Evolutionary conservation across 495 filamentous ascomycete species (phyloP).

Genomic region (Pseudevernia furfuracea): DNA sequence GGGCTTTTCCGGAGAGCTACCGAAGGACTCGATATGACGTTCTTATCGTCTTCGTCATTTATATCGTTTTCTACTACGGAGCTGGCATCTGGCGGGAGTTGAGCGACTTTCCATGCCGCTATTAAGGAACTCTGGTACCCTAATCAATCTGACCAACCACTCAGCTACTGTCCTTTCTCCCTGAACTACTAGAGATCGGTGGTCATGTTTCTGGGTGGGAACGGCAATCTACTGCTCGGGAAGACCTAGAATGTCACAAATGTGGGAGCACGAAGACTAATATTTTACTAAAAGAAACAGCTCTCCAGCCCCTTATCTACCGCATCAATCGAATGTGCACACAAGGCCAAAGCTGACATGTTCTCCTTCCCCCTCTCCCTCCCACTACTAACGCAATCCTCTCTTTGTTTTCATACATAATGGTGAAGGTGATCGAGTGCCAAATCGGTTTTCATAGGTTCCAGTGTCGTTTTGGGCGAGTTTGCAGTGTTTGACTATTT

Average conservation of each 20-base stretch:
- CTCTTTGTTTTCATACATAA: constrained; percentile 18
- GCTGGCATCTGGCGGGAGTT: not conserved
- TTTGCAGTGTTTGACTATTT: constrained; percentile 16
- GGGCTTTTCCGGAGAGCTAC: not conserved
- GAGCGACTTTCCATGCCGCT: not conserved
- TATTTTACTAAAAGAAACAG: not conserved
- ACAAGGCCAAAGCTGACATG: constrained; percentile 3
- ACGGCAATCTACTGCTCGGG: not conserved
- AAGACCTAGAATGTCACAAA: not conserved
- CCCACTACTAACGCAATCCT: constrained; percentile 4
- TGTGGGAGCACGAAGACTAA: not conserved
- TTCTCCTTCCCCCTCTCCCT: not conserved
- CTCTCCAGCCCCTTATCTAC: constrained; percentile 12
- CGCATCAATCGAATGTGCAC: constrained; percentile 15
- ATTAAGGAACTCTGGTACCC: not conserved
- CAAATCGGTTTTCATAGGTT: not conserved
- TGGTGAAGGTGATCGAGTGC: constrained; percentile 13
- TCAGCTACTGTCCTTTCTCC: not conserved
- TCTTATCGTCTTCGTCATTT: not conserved
- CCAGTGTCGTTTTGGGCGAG: not conserved
- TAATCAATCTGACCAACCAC: not conserved
- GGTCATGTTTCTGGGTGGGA: not conserved
- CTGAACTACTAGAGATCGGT: not conserved
- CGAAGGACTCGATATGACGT: not conserved
- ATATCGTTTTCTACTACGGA: not conserved